Base-by-base conservation (phyloP, 2,329 filamentous ascomycete genomes). In the Chalaropsis thielavioides region DNA sequence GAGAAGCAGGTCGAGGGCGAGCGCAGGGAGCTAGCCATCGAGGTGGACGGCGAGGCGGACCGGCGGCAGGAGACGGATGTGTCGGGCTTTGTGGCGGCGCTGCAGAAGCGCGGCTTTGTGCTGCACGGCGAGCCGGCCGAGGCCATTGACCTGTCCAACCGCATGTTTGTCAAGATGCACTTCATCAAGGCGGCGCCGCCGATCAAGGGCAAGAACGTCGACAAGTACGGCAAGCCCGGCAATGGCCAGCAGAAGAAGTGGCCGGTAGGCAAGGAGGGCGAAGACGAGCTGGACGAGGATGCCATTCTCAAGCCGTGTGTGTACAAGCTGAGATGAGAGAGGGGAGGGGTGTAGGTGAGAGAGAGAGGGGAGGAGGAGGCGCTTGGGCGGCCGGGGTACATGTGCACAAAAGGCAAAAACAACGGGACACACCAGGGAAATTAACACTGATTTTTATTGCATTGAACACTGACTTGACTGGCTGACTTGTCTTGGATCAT, bases 161-260 rank as follows among this genome's bases (percentile, higher is more conserved):
- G 88, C 77, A 99, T 99, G 94, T 99, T 99, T 78, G 92, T 97
- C 70, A 90, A 88, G 77, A 92, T 99, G 90, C 85, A 88, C 70
- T 99, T 99, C 75, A 79, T 92, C 71, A 99, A 97, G 78, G 84
- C 82, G n/a, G 84, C 84, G 22, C 78, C 84, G 56, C 88, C 92
- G 0, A 80, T 80, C 1, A 87, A 85, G 73, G 91, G 91, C 27
- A 95, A 95, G 77, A 84, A 87, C 69, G 83, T 79, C 15, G 79
- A 76, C 64, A 72, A 75, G 15, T 68, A 83, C 70, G 87, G 85
- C 19, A 84, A 86, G 74, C 80, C 44, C 19, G 71, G 72, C 46
- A 73, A 86, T 74, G 81, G 72, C 51, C 78, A 74, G 71, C 78
- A 77, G 69, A 79, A 76, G 69, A 76, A 85, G 66, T 84, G 87